A percentile compares a stretch with the other conserved stretches of the same genome.
Evolutionary conservation across 2,329 filamentous ascomycete genomes (phyloP).

Genomic region (Emmonsiellopsis sp.): DNA sequence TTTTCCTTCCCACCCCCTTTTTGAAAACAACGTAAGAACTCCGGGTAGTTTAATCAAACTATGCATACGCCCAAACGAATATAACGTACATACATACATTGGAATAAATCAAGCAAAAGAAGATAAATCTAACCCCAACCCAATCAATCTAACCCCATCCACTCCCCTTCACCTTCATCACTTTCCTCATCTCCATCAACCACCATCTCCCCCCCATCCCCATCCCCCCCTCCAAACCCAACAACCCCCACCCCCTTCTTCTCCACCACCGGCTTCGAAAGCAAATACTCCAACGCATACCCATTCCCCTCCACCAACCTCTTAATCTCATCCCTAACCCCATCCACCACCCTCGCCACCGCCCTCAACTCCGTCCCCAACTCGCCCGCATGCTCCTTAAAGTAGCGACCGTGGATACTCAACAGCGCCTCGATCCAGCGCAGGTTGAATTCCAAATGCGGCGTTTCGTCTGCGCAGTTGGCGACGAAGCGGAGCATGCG

Average conservation of each 20-base stretch:
- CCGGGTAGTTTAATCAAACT: no score
- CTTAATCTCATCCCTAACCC: conserved; percentile 74
- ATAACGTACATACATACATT: not conserved
- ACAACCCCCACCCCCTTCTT: conserved; percentile 16
- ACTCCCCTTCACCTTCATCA: conserved; percentile 40
- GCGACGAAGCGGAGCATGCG: conserved; percentile 81
- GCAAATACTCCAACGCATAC: conserved; percentile 79
- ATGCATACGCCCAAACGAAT: no score
- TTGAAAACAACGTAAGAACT: no score
- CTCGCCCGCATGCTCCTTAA: conserved; percentile 70
- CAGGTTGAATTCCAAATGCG: conserved; percentile 90
- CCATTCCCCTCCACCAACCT: conserved; percentile 78
- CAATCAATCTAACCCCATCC: conserved; percentile 43
- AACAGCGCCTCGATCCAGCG: conserved; percentile 80
- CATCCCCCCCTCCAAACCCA: conserved; percentile 17
- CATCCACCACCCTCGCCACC: conserved; percentile 68
- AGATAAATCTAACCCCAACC: no score
- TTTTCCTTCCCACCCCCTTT: no score
- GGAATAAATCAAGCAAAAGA: not conserved
- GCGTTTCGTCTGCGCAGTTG: conserved; percentile 76
- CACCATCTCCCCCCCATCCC: conserved; percentile 26
- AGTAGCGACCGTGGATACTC: conserved; percentile 72
- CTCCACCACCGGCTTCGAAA: conserved; percentile 42
- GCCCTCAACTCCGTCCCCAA: conserved; percentile 78
- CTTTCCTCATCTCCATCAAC: conserved; percentile 24